Base-by-base conservation (phyloP, 2,329 filamentous ascomycete species). In the Nemania bipapillata region DNA sequence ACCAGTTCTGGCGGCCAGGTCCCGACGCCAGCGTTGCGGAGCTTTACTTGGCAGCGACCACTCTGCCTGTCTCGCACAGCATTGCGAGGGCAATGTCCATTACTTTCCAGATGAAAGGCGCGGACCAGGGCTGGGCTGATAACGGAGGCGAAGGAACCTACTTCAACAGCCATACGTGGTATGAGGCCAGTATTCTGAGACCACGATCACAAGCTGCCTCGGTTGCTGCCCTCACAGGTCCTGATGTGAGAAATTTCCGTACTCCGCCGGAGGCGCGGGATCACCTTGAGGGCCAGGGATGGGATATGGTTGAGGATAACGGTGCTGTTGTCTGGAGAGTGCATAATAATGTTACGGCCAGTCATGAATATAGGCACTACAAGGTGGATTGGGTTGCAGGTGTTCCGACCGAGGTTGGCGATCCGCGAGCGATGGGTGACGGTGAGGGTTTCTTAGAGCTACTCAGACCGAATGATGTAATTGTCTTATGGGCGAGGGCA, bases 141-240 rank as follows among this genome's bases (percentile, higher is more conserved):
- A 45, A n/a, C 24, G 69, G 70, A 12, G 71, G 73, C 35, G 1
- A 73, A 0, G 70, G 68, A 17, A 71, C 68, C 20, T 74, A 72
- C 42, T 0, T 64, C 2, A 73, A 73, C 50, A 73, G 73, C 22
- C 70, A 74, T 40, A 71, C 73, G 2, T 73, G 71, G 70, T 73
- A 66, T 57, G 72, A 72, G 11, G 69, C 53, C n/a, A 72, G 70
- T 49, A 73, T 75, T 47, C 60, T 73, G 15, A 67, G 67, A 15
- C 73, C 66, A 9, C 17, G 42, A 40, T 47, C 57, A 26, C n/a
- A 32, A 1, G 54, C 9, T n/a, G 35, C 53, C 28, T 26, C 35
- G 53, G 50, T 11, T 20, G 32, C 54, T 37, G 26, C 47, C 26
- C 53, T 57, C 50, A 20, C 32, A 59, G 56, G 53, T 63, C 35